phyloP scores from a whole-genome alignment of 805 yeast genomes.

The Candida maltosa region DNA sequence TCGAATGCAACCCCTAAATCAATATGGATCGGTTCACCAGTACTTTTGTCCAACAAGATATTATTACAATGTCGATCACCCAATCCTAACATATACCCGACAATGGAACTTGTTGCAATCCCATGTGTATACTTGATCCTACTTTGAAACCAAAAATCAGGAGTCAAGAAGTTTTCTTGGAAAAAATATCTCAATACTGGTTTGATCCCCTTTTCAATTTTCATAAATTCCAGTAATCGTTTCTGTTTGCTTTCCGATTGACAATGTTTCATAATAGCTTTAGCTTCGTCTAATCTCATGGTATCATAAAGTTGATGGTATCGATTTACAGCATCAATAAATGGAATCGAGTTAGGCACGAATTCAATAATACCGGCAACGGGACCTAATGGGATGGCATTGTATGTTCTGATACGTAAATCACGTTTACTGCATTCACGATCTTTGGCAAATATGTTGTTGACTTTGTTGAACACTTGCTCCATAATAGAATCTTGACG shows the following conservation, averaged over 20 bases:
- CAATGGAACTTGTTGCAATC: constrained; percentile 78
- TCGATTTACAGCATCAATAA: constrained; percentile 64
- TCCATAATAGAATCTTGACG: constrained; percentile 97
- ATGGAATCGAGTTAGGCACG: constrained; percentile 71
- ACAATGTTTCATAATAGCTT: constrained; percentile 57
- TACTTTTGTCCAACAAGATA: constrained; percentile 69
- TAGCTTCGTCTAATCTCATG: constrained; percentile 53
- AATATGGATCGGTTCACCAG: constrained; percentile 94
- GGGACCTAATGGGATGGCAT: constrained; percentile 87
- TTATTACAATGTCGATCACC: constrained; percentile 96
- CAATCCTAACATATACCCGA: constrained; percentile 84
- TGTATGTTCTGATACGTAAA: constrained; percentile 74
- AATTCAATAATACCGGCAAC: constrained; percentile 86
- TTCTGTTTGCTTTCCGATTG: constrained; percentile 45
- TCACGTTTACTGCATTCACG: constrained; percentile 54
- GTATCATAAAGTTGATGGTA: constrained; percentile 49
- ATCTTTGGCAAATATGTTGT: constrained; percentile 55
- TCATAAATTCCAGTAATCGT: constrained; percentile 43
- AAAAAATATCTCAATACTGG: constrained; percentile 77
- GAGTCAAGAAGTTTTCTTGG: constrained; percentile 58
- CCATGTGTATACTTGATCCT: constrained; percentile 70
- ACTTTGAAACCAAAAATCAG: constrained; percentile 72
- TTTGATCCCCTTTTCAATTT: constrained; percentile 46
- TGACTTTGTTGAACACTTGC: constrained; percentile 89
- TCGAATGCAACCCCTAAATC: constrained; percentile 97